Percentiles rank a stretch among this genome's conserved stretches.
Conservation (phyloP, 2,329 filamentous ascomycete genomes). For the Ophiocordyceps polyrhachis-furcata region DNA sequence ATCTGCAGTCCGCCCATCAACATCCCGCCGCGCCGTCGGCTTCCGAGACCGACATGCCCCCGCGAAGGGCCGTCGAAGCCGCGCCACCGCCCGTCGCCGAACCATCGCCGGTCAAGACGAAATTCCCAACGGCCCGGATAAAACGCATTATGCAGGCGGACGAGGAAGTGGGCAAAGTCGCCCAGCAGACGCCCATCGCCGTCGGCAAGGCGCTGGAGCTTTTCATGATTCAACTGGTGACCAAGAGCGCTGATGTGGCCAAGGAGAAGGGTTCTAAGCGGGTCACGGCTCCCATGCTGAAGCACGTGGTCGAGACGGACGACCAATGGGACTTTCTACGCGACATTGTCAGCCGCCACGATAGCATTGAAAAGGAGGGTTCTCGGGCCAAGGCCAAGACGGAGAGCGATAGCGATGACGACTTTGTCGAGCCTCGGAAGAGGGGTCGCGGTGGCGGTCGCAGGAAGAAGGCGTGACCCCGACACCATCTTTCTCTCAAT, state of each 20-base stretch:
- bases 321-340: slow-evolving; percentile 88
- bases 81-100: slow-evolving; percentile 24
- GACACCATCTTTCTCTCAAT: too few relatives aligned
- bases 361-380: slow-evolving; percentile 33
- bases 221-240: slow-evolving; percentile 92
- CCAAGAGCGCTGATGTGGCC: slow-evolving; percentile 72
- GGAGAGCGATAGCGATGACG: slow-evolving; percentile 35
- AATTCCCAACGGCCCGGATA: slow-evolving; percentile 92
- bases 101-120: slow-evolving; percentile 68
- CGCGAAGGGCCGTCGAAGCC: slow-evolving; percentile 11
- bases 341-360: slow-evolving; percentile 78
- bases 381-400: slow-evolving; percentile 23
- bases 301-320: slow-evolving; percentile 71
- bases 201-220: slow-evolving; percentile 91
- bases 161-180: slow-evolving; percentile 95
- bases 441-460: slow-evolving; percentile 26
- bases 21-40: background rate
- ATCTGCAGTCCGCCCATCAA: slow-evolving; percentile 1
- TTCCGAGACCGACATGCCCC: slow-evolving; percentile 14
- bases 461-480: slow-evolving; percentile 22
- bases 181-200: slow-evolving; percentile 90
- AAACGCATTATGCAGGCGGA: slow-evolving; percentile 99
- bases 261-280: slow-evolving; percentile 70
- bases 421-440: slow-evolving; percentile 26
- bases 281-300: slow-evolving; percentile 78